These are phyloP conservation scores for Claviceps maximensis DNA, from an alignment of 2,329 filamentous ascomycete genomes.

Conservation along the genomic window DNA sequence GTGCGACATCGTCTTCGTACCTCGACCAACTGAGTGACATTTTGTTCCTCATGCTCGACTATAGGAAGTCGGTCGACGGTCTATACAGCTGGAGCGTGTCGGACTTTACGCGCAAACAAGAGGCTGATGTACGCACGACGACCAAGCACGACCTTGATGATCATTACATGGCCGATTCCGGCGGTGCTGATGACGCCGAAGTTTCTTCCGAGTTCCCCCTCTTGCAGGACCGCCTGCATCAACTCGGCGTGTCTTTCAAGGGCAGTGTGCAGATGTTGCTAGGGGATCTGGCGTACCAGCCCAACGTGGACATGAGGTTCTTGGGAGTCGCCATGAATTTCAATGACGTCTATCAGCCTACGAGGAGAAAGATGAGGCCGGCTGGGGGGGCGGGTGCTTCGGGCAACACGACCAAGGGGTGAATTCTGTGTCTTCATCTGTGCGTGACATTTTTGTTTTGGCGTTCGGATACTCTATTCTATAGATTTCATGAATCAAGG, in stretches of 20 bases:
- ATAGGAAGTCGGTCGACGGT: constrained; percentile 85
- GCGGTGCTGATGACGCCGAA: constrained; percentile 17
- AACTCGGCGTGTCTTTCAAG: constrained; percentile 64
- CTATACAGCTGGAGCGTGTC: constrained; percentile 91
- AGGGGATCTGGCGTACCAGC: constrained; percentile 83
- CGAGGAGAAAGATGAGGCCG: constrained; percentile 45
- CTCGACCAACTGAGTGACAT: constrained; percentile 86
- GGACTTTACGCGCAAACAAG: constrained; percentile 85
- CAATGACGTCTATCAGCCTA: constrained; percentile 86
- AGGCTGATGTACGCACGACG: constrained; percentile 63
- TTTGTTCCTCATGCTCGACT: constrained; percentile 83
- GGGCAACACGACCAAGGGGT: constrained; percentile 15
- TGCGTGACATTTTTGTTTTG: background rate
- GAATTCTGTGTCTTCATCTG: constrained; percentile 3
- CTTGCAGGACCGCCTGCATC: constrained; percentile 58
- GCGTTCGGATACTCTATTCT: background rate
- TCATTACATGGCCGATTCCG: constrained; percentile 12
- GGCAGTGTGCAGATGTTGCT: constrained; percentile 66
- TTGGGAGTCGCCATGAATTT: constrained; percentile 97
- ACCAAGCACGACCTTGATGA: constrained; percentile 26
- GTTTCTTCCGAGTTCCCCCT: constrained; percentile 56
- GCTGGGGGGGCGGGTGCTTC: constrained; percentile 8
- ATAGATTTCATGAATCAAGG: too few species aligned
- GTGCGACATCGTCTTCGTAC: constrained; percentile 52
- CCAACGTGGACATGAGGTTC: constrained; percentile 91